phyloP scores from a whole-genome alignment of 108 stramenopile genomes.

The Chaetoceros tenuissimus region DNA sequence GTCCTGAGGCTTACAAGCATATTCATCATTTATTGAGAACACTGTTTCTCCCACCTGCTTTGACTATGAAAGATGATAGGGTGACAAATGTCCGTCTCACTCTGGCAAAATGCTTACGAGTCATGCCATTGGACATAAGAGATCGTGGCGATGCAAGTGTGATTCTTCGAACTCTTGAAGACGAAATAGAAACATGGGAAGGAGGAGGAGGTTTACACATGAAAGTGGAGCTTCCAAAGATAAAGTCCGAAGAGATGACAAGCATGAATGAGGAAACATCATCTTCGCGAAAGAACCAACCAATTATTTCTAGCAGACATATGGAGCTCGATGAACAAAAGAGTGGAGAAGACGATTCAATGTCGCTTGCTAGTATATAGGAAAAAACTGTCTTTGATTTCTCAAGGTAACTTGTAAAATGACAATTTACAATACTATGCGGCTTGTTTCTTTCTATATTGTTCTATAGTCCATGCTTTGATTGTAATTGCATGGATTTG shows the following conservation, averaged over 20 bases:
- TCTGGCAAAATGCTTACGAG: constrained; percentile 53
- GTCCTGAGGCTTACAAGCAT: constrained; percentile 47
- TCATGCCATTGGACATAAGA: constrained; percentile 54
- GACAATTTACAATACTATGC: too few species aligned
- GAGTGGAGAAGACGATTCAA: background rate
- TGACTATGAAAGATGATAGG: constrained; percentile 72
- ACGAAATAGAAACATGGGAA: constrained; percentile 81
- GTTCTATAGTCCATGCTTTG: constrained; percentile 30
- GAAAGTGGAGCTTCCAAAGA: background rate
- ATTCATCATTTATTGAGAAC: constrained; percentile 43
- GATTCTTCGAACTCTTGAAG: constrained; percentile 50
- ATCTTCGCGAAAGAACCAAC: too few species aligned
- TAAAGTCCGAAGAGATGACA: background rate
- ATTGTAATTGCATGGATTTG: constrained; percentile 39
- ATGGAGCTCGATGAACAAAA: too few species aligned
- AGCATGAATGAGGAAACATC: too few species aligned
- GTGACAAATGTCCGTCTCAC: constrained; percentile 74
- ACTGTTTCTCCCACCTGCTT: constrained; percentile 52
- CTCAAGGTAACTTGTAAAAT: too few species aligned
- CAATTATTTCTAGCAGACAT: too few species aligned
- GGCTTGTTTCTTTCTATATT: constrained; percentile 27
- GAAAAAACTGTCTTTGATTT: too few species aligned
- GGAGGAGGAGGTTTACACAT: constrained; percentile 4
- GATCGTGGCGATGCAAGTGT: constrained; percentile 31
- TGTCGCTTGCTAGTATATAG: background rate